phyloP scores from a whole-genome alignment of 176 grass and related monocot species.

The Phoenix roebelenii region DNA sequence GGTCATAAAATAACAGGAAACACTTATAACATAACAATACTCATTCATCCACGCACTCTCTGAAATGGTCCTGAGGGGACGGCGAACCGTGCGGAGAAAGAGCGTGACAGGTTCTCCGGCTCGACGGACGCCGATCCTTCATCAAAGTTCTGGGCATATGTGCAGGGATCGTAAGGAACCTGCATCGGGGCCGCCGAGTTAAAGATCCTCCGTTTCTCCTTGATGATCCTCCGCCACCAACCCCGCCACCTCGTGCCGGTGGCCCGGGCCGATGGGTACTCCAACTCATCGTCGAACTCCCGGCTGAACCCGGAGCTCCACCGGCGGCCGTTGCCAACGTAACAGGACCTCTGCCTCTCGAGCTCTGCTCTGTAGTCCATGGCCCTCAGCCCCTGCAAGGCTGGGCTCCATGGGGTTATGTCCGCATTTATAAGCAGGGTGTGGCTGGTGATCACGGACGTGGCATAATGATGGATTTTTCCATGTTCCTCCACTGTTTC shows the following conservation, averaged over 20 bases:
- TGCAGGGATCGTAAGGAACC: slow-evolving; percentile 54
- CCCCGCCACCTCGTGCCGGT: slow-evolving; percentile 24
- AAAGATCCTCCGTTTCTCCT: slow-evolving; percentile 54
- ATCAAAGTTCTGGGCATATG: slow-evolving; percentile 95
- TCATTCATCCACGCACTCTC: slow-evolving; percentile 27
- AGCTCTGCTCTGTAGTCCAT: slow-evolving; percentile 40
- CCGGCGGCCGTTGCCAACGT: slow-evolving; percentile 31
- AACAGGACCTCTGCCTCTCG: slow-evolving; percentile 55
- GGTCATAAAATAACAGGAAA: no score
- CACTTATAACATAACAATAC: no score
- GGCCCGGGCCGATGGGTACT: neutral
- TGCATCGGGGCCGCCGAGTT: slow-evolving; percentile 1
- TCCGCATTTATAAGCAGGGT: no score
- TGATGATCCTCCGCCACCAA: slow-evolving; percentile 57
- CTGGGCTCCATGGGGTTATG: no score
- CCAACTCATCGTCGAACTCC: slow-evolving; percentile 16
- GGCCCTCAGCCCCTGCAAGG: no score
- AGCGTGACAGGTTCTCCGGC: slow-evolving; percentile 68
- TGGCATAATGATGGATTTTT: no score
- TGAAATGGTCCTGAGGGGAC: slow-evolving; percentile 45
- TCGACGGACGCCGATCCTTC: slow-evolving; percentile 66
- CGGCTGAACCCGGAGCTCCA: slow-evolving; percentile 30
- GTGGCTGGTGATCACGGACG: no score
- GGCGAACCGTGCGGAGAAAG: slow-evolving; percentile 85
- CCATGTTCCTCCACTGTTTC: no score